Evolutionary conservation across 2,329 filamentous ascomycete species (phyloP).

Genomic region (Curvularia sp.): DNA sequence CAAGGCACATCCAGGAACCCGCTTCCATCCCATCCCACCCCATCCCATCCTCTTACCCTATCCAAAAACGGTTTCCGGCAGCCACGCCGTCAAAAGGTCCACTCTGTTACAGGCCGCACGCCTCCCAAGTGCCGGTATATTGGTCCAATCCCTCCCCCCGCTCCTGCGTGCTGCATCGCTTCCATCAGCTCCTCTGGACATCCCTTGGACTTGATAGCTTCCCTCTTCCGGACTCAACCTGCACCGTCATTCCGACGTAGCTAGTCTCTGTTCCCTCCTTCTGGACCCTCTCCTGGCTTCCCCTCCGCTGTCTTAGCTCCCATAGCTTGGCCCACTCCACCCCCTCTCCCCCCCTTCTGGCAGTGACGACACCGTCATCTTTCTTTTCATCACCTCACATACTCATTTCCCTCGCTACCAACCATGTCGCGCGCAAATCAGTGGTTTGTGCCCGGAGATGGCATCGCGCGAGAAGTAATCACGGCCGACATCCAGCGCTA

Average conservation of each 20-base stretch:
- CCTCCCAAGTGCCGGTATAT: slow-evolving; percentile 47
- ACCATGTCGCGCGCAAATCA: slow-evolving; percentile 51
- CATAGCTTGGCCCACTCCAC: slow-evolving; percentile 40
- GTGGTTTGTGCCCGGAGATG: slow-evolving; percentile 59
- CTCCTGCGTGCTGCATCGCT: slow-evolving; percentile 38
- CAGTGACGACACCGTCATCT: slow-evolving; percentile 49
- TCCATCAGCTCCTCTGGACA: slow-evolving; percentile 38
- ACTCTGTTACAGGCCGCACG: slow-evolving; percentile 35
- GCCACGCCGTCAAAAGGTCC: slow-evolving; percentile 41
- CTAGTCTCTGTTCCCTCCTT: slow-evolving; percentile 17
- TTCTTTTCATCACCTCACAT: slow-evolving; percentile 38
- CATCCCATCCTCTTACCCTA: neutral
- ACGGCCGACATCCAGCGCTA: slow-evolving; percentile 61
- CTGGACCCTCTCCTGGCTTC: slow-evolving; percentile 39
- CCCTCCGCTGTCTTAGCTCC: slow-evolving; percentile 41
- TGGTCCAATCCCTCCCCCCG: slow-evolving; percentile 42
- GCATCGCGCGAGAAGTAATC: slow-evolving; percentile 60
- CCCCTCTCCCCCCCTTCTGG: slow-evolving; percentile 21
- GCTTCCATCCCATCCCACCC: slow-evolving; percentile 23
- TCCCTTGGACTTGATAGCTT: slow-evolving; percentile 32
- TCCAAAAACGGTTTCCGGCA: slow-evolving; percentile 39
- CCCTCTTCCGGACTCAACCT: slow-evolving; percentile 25
- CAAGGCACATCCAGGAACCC: slow-evolving; percentile 21
- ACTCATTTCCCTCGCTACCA: slow-evolving; percentile 20
- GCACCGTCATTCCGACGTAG: slow-evolving; percentile 35